Evolutionary conservation across 768 basidiomycete species (phyloP).

Genomic region (Russula virescens): DNA sequence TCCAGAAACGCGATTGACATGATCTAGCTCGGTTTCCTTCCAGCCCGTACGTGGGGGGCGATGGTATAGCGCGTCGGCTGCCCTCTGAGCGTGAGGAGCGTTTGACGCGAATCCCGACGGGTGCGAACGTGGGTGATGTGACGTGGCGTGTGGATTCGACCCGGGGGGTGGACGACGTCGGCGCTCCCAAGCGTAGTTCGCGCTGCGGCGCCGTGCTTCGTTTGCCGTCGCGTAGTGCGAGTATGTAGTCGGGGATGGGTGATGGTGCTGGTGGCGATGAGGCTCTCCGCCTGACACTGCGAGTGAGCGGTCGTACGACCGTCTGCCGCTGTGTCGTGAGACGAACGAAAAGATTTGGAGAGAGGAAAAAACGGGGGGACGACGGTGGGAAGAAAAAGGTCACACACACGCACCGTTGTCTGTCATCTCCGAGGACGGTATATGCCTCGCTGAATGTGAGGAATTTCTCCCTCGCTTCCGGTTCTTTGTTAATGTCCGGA

Average conservation of each 20-base stretch:
- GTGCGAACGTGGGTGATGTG: background rate
- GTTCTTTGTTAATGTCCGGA: slow-evolving; percentile 40
- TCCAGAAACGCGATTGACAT: slow-evolving; percentile 17
- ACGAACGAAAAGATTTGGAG: background rate
- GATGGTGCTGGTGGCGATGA: background rate
- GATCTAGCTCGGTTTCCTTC: slow-evolving; percentile 20
- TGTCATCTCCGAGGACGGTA: slow-evolving; percentile 39
- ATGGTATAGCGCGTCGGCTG: background rate
- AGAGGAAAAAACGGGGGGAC: background rate
- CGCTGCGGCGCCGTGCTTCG: slow-evolving; percentile 32
- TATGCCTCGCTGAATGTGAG: slow-evolving; percentile 46
- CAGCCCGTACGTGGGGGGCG: slow-evolving; percentile 17
- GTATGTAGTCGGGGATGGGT: slow-evolving; percentile 16
- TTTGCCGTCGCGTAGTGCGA: slow-evolving; percentile 26
- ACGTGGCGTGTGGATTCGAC: background rate
- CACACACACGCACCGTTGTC: slow-evolving; percentile 36
- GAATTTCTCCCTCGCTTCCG: slow-evolving; percentile 36
- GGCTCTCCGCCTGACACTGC: background rate
- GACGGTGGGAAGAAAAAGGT: too few relatives aligned
- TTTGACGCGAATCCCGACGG: background rate
- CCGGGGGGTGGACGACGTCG: slow-evolving; percentile 22
- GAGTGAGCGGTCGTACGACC: slow-evolving; percentile 34
- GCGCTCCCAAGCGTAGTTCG: slow-evolving; percentile 37
- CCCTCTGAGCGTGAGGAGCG: background rate
- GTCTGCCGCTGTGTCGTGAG: slow-evolving; percentile 22